Evolutionary conservation across 2,329 filamentous ascomycete genomes (phyloP), one percentile per base, ranked within the genome.

Genomic region (Exophiala phaeomuriformis): DNA sequence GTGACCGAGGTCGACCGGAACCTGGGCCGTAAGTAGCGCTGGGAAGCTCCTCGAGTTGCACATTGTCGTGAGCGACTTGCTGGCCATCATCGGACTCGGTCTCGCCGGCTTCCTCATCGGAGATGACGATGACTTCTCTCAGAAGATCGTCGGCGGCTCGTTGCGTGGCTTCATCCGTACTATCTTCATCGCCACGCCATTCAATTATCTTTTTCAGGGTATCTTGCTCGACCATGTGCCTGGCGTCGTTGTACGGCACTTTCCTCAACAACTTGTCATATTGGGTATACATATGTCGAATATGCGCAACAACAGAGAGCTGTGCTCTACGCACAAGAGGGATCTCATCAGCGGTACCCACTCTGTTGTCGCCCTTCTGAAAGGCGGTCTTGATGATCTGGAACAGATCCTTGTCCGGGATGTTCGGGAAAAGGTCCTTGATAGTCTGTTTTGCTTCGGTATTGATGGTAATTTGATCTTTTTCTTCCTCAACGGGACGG

Each of bases 71-170:
- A 47, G 47, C 55, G 42, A 63, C 47, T 44, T 56, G 58, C 30
- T 61, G 51, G 5, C 60, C 57, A 32, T 63, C 59, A 47, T 69
- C 71, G 47, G 72, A 67, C 51, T 72, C 71, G 29, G 66, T 66
- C 41, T 73, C 71, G 48, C 70, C 71, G 41, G 80, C 77, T 49
- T 82, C 78, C 60, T 82, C 79, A 63, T 82, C 79, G 49, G 81
- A 80, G 51, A 84, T 77, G 49, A 83, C 76, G 61, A 84, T 82
- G 53, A 82, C 77, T 66, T 84, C 81, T 47, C 79, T 77, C 49
- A 84, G 79, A 31, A 81, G 77, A 60, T 83, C 80, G 63, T 83
- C 80, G 27, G 83, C 69, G 49, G 79, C 78, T 41, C 71, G 70
- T 47, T 71, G 71, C 30, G 72, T 69, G 50, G 78, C 77, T 47